These are phyloP conservation scores for Scenedesmus sp. DNA, from an alignment of 163 green algal genomes.

Conservation along the genomic window DNA sequence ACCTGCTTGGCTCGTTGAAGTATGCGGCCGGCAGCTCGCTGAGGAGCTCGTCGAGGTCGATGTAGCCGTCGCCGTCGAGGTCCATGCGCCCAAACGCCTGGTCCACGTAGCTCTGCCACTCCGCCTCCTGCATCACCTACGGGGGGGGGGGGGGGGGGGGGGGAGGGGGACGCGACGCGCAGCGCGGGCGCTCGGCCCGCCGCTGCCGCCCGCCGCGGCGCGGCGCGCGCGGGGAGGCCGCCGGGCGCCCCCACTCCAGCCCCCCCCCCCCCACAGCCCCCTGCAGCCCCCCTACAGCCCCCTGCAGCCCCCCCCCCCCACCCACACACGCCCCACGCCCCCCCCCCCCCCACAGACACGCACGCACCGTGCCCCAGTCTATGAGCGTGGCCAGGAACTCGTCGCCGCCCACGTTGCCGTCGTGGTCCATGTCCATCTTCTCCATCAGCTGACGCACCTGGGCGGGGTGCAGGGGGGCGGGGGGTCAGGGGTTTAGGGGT, in stretches of 20 bases:
- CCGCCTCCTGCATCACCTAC: constrained; percentile 31
- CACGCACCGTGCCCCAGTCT: constrained; percentile 80
- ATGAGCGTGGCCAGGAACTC: constrained; percentile 87
- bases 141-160: background rate
- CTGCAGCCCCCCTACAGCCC: background rate
- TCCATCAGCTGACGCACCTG: constrained; percentile 76
- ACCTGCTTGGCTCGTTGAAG: no score
- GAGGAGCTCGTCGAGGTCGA: constrained; percentile 66
- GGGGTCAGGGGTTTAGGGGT: no score
- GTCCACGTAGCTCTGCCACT: constrained; percentile 53
- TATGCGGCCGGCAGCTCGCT: constrained; percentile 35
- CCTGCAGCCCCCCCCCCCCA: no score
- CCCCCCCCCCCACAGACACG: background rate
- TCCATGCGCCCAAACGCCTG: constrained; percentile 66
- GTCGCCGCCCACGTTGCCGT: constrained; percentile 75
- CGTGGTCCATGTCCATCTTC: constrained; percentile 79
- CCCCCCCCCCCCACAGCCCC: background rate
- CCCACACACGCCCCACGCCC: no score
- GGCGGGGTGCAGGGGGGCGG: no score
- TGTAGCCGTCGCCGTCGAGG: constrained; percentile 67
- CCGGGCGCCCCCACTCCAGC: no score
- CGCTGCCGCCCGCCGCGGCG: no score
- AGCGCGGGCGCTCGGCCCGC: no score
- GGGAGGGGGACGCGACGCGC: background rate
- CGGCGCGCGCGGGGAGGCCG: no score